Evolutionary conservation across 176 grass and related monocot species (phyloP).

Genomic region (Rhipidocladum racemiflorum): DNA sequence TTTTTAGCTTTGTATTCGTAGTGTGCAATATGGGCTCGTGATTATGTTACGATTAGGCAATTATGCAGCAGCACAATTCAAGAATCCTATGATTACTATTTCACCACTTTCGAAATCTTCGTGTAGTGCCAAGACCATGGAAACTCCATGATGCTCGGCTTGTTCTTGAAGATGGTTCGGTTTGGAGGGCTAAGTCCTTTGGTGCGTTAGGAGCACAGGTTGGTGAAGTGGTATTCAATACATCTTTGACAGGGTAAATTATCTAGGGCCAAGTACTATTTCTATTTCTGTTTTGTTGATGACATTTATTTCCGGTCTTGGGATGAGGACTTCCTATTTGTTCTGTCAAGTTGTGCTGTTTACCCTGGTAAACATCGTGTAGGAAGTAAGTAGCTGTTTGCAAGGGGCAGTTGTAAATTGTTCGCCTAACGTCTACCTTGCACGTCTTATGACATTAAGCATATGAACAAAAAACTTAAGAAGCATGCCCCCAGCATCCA

Average conservation of each 20-base stretch:
- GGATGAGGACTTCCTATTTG: background rate
- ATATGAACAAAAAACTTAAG: background rate
- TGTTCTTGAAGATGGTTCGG: slow-evolving; percentile 90
- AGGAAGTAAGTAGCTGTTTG: background rate
- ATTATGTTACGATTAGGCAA: background rate
- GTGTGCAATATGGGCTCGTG: background rate
- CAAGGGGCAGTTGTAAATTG: background rate
- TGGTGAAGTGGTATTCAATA: slow-evolving; percentile 96
- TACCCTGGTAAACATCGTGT: background rate
- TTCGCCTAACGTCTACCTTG: background rate
- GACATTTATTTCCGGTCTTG: background rate
- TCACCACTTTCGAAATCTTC: background rate
- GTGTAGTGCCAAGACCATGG: slow-evolving; percentile 52
- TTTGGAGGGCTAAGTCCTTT: slow-evolving; percentile 90
- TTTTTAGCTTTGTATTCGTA: background rate
- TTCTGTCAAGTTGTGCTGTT: background rate
- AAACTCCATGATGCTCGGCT: slow-evolving; percentile 79
- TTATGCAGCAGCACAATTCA: background rate
- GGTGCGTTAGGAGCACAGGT: slow-evolving; percentile 83
- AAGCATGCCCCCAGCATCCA: background rate
- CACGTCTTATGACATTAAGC: background rate
- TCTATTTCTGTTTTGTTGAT: background rate
- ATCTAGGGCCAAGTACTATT: background rate
- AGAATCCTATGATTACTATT: background rate
- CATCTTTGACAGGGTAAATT: slow-evolving; percentile 55